These are phyloP conservation scores for Pythium diclinum DNA, from an alignment of 352 stramenopile species.

Conservation along the genomic window DNA sequence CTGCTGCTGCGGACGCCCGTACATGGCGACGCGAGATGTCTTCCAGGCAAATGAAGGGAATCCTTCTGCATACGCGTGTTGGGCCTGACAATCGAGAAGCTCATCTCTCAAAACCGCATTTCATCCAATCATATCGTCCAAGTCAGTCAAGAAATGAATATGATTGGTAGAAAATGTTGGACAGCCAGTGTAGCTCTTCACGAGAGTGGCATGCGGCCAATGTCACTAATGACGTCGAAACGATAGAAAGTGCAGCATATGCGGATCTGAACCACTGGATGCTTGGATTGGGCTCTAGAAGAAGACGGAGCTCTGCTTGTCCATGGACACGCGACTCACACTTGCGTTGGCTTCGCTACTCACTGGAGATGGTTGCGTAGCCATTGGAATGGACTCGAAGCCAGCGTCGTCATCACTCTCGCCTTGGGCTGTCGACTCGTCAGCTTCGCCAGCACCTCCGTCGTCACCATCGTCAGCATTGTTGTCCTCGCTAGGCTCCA, in stretches of 20 bases:
- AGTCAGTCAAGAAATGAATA: not conserved
- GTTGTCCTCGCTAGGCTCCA: slow-evolving; percentile 3
- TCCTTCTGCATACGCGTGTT: not conserved
- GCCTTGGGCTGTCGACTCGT: not conserved
- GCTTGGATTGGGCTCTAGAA: slow-evolving; percentile 5
- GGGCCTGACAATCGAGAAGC: slow-evolving; percentile 5
- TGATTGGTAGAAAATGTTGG: slow-evolving; percentile 16
- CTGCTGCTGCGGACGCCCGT: slow-evolving; percentile 23
- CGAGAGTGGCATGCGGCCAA: not conserved
- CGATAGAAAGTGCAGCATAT: not conserved
- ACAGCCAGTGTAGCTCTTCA: slow-evolving; percentile 18
- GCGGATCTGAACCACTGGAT: not conserved
- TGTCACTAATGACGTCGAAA: slow-evolving; percentile 5
- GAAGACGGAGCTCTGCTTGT: slow-evolving; percentile 21
- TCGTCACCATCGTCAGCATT: not conserved
- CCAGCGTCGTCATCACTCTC: not conserved
- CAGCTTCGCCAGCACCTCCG: not conserved
- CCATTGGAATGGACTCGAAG: not conserved
- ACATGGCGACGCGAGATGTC: slow-evolving; percentile 15
- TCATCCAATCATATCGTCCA: slow-evolving; percentile 8
- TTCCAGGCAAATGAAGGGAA: not conserved
- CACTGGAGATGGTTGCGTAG: not conserved
- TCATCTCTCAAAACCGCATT: not conserved
- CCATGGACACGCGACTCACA: not conserved
- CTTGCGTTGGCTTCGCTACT: not conserved